Conservation (phyloP, 2,329 filamentous ascomycete genomes). For the Coleophoma cylindrospora region DNA sequence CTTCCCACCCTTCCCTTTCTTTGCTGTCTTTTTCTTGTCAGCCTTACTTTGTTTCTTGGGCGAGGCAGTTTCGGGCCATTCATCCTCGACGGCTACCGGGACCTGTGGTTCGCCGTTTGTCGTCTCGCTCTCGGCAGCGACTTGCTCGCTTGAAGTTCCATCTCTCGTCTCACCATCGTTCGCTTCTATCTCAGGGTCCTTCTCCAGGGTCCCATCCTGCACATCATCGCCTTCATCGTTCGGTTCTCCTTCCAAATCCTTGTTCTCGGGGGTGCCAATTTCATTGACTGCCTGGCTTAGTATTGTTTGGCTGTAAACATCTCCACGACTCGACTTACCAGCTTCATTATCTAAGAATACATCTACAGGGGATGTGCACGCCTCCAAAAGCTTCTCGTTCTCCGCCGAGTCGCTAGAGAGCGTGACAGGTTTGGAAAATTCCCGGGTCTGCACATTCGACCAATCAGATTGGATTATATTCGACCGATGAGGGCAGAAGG, state of each 20-base stretch:
- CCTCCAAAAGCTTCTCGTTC: slow-evolving; percentile 12
- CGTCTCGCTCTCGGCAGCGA: background rate
- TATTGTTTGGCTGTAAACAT: background rate
- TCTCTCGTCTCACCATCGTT: background rate
- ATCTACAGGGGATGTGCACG: slow-evolving; percentile 7
- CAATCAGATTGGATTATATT: slow-evolving; percentile 17
- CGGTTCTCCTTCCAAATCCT: background rate
- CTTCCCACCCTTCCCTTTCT: background rate
- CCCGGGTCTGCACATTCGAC: slow-evolving; percentile 17
- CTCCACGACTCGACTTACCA: background rate
- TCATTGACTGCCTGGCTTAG: background rate
- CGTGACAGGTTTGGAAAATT: slow-evolving; percentile 11
- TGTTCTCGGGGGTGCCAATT: background rate
- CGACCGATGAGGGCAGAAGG: slow-evolving; percentile 23
- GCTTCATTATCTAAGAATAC: background rate
- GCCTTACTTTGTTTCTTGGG: background rate
- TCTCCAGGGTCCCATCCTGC: too few species aligned
- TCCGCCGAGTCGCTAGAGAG: slow-evolving; percentile 15
- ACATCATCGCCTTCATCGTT: background rate
- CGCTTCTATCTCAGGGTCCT: background rate
- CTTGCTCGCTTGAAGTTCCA: background rate
- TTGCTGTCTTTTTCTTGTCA: background rate
- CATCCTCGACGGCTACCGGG: background rate
- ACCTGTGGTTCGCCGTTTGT: background rate
- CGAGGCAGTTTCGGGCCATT: background rate